Base-by-base conservation (phyloP, 352 stramenopile species). In the Pythium vanterpoolii region DNA sequence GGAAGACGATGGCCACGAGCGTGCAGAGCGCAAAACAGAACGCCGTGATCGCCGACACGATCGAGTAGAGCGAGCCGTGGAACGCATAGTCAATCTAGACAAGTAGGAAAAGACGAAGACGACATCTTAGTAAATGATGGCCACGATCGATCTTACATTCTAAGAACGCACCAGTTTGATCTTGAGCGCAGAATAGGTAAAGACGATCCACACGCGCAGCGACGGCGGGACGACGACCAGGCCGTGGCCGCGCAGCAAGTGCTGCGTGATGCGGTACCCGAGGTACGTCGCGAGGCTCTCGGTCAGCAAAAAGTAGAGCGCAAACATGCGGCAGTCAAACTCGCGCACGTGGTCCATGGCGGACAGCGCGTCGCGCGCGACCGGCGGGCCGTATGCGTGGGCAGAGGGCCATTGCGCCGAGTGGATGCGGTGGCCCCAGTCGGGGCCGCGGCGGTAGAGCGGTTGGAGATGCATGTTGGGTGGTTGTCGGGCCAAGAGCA, bases 51-150 rank as follows among this genome's bases (percentile, higher is more conserved):
- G 87, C 72, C 33, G 82, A 83, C 47, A 83, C 64, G 34, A 62
- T 83, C 60, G 76, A 82, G 68, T 92, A 92, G 28, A 72, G 69
- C 26, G 82, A 87, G 52, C 73, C 82, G 54, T 87, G 82, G 71
- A 92, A 92, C 24, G 77, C 82, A 52, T 89, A 90, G 74, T 89
- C 76, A 51, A 92, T 92, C 73, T 89, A 28, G n/a, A n/a, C n/a
- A n/a, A n/a, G n/a, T 30, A 39, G 21, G 49, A 10, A 63, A 26
- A 40, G 42, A 7, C 40, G 9, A 64, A 19, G 10, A 11, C 38
- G 51, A 16, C 18, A 16, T 34, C n/a, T n/a, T n/a, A n/a, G n/a
- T n/a, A n/a, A n/a, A n/a, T n/a, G n/a, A n/a, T n/a, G n/a, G n/a
- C n/a, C n/a, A n/a, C n/a, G n/a, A n/a, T n/a, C n/a, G n/a, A n/a